Conservation (phyloP, 495 filamentous ascomycete genomes). For the Hypoxylon cercidicola region DNA sequence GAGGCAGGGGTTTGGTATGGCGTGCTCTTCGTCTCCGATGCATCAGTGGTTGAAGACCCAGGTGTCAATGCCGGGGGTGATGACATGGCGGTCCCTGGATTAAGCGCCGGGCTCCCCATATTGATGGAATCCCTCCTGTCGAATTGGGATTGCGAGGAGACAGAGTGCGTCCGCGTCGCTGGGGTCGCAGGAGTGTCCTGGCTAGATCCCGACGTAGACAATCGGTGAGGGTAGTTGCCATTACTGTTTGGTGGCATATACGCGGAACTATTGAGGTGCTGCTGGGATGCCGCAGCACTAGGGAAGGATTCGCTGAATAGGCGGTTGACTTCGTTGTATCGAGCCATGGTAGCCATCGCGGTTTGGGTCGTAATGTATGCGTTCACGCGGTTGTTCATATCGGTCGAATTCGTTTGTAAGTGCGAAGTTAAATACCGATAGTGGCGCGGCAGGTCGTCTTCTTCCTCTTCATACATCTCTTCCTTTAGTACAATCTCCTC, state of each 20-base stretch:
- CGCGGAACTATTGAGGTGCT: slow-evolving; percentile 28
- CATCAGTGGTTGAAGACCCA: slow-evolving; percentile 28
- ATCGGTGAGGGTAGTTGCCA: slow-evolving; percentile 13
- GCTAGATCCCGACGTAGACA: slow-evolving; percentile 29
- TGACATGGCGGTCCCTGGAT: slow-evolving; percentile 21
- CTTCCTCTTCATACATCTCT: slow-evolving; percentile 98
- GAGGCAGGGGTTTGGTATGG: slow-evolving; percentile 37
- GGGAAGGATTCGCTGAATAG: slow-evolving; percentile 58
- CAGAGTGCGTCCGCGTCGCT: slow-evolving; percentile 24
- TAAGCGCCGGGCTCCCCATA: slow-evolving; percentile 7
- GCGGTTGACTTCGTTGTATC: slow-evolving; percentile 59
- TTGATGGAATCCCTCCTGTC: slow-evolving; percentile 24
- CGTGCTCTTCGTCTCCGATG: slow-evolving; percentile 23
- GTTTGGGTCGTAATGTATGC: slow-evolving; percentile 69
- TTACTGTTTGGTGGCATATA: slow-evolving; percentile 34
- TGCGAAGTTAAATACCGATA: slow-evolving; percentile 66
- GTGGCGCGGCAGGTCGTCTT: slow-evolving; percentile 68
- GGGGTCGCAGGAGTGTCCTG: slow-evolving; percentile 28
- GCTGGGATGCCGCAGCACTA: slow-evolving; percentile 46
- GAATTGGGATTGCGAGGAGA: slow-evolving; percentile 32
- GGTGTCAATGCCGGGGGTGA: slow-evolving; percentile 46
- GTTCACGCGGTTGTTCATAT: slow-evolving; percentile 67
- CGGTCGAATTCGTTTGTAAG: slow-evolving; percentile 61
- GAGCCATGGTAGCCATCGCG: slow-evolving; percentile 64
- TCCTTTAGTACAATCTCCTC: slow-evolving; percentile 90